Conservation (phyloP, 2,329 filamentous ascomycete species). For the Acarospora socialis region DNA sequence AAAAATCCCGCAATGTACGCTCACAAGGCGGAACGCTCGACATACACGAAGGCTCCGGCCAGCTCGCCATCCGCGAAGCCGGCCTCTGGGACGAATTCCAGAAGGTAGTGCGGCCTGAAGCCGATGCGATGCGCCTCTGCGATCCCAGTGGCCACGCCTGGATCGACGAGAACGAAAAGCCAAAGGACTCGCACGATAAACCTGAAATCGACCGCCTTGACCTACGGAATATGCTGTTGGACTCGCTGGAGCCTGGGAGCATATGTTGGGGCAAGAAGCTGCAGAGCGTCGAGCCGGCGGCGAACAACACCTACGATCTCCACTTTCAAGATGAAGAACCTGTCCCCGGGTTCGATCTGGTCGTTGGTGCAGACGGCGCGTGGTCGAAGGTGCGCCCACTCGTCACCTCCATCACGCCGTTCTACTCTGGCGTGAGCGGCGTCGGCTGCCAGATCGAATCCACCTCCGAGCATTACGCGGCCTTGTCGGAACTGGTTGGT, state of each 20-base stretch:
- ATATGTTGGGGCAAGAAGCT: conserved; percentile 36
- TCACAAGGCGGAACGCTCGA: conserved; percentile 41
- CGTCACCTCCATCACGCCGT: conserved; percentile 27
- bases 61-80: conserved; percentile 37
- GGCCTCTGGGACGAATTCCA: conserved; percentile 37
- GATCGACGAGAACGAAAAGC: conserved; percentile 17
- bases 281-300: conserved; percentile 21
- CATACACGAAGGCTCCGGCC: conserved; percentile 37
- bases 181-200: conserved; percentile 19
- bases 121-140: conserved; percentile 35
- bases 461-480: conserved; percentile 28
- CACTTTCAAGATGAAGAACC: conserved; percentile 1
- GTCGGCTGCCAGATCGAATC: conserved; percentile 31
- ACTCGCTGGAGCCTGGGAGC: conserved; percentile 31
- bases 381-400: conserved; percentile 27
- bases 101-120: conserved; percentile 37
- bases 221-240: conserved; percentile 31
- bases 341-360: conserved; percentile 26
- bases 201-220: conserved; percentile 41
- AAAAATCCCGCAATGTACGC: conserved; percentile 30
- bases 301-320: conserved; percentile 7
- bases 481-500: conserved; percentile 32
- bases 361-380: conserved; percentile 18
- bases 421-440: conserved; percentile 33
- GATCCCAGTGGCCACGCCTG: conserved; percentile 21